Conservation (phyloP, 805 yeast genomes). For the Teunomyces lycoperdinae region DNA sequence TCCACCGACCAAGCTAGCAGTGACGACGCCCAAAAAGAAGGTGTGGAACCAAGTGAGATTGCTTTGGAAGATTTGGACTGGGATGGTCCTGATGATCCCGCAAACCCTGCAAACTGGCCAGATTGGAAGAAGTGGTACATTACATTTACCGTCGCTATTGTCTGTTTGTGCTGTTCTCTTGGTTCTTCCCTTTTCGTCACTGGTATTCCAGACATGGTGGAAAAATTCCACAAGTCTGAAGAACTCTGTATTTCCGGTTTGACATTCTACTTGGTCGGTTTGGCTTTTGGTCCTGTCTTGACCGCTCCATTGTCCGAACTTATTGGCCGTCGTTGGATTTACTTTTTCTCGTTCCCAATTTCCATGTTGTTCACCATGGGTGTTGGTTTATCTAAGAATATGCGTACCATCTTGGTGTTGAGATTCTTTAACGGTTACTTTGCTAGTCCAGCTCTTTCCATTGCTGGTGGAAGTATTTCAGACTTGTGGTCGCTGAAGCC, state of each 20-base stretch:
- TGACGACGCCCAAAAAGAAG: neutral
- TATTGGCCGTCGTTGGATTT: slow-evolving; percentile 64
- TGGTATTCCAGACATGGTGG: slow-evolving; percentile 55
- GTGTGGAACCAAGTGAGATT: slow-evolving; percentile 2
- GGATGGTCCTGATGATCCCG: slow-evolving; percentile 63
- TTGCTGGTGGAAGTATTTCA: slow-evolving; percentile 80
- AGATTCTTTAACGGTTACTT: slow-evolving; percentile 73
- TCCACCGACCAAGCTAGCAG: neutral
- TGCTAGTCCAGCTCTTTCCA: slow-evolving; percentile 80
- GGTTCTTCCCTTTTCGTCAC: slow-evolving; percentile 73
- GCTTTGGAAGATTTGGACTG: slow-evolving; percentile 38
- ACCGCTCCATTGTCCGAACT: slow-evolving; percentile 74
- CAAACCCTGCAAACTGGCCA: slow-evolving; percentile 70
- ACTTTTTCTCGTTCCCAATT: slow-evolving; percentile 55
- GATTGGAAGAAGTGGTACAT: slow-evolving; percentile 58
- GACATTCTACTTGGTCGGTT: slow-evolving; percentile 67
- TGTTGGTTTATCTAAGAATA: slow-evolving; percentile 61
- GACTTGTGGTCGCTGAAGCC: slow-evolving; percentile 64
- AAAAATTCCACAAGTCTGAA: slow-evolving; percentile 50
- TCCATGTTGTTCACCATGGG: slow-evolving; percentile 76
- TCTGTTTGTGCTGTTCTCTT: slow-evolving; percentile 68
- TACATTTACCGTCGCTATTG: slow-evolving; percentile 61
- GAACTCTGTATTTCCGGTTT: slow-evolving; percentile 66
- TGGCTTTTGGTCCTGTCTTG: slow-evolving; percentile 66
- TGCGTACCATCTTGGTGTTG: slow-evolving; percentile 59